Percentiles rank a stretch among this genome's conserved stretches.
Evolutionary conservation across 768 basidiomycete genomes (phyloP).

Genomic region (Pisolithus marmoratus): DNA sequence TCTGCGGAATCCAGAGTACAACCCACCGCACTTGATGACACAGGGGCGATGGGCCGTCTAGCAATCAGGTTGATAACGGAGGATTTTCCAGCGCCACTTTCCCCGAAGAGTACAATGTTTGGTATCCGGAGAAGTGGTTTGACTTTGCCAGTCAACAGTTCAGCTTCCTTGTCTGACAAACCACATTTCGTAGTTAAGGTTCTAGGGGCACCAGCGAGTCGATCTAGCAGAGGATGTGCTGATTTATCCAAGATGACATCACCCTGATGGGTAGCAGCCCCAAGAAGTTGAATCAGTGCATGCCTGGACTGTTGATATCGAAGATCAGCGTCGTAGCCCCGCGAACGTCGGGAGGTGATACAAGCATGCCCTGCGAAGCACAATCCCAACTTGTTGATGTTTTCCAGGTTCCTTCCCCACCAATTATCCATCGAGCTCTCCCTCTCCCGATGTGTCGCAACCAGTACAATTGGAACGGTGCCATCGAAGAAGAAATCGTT

Average conservation of each 20-base stretch:
- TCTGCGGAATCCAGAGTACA: constrained; percentile 28
- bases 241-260: not conserved
- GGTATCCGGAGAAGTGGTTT: constrained; percentile 9
- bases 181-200: constrained; percentile 19
- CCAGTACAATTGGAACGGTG: constrained; percentile 27
- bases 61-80: constrained; percentile 36
- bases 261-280: not conserved
- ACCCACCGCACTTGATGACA: constrained; percentile 21
- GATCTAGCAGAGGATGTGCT: not conserved
- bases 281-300: not conserved
- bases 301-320: not conserved
- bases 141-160: constrained; percentile 8
- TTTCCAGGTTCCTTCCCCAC: constrained; percentile 12
- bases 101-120: constrained; percentile 36
- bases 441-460: constrained; percentile 27
- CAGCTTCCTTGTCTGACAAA: not conserved
- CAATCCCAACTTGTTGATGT: constrained; percentile 21
- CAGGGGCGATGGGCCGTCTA: constrained; percentile 14
- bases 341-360: constrained; percentile 21
- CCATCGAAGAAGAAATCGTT: constrained; percentile 28
- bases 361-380: constrained; percentile 27
- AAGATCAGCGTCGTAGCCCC: not conserved
- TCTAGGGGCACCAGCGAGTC: not conserved
- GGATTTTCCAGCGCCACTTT: constrained; percentile 36
- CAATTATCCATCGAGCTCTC: constrained; percentile 16